Evolutionary conservation across 106 monocot genomes (phyloP).

Genomic region (Phalaenopsis aphrodite): DNA sequence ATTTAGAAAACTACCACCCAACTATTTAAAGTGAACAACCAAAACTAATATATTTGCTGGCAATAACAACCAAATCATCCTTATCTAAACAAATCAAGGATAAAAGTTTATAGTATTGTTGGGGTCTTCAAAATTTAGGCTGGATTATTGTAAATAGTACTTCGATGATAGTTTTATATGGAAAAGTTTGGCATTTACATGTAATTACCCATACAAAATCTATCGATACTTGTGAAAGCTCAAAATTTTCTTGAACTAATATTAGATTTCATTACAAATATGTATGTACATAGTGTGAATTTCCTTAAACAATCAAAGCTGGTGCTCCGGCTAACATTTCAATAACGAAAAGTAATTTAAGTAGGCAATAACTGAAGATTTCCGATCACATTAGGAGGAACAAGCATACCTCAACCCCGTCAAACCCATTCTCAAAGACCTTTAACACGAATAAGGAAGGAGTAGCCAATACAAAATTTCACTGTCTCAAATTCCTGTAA

Average conservation of each 20-base stretch:
- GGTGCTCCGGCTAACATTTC: neutral
- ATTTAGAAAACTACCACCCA: neutral
- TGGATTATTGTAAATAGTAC: too few relatives aligned
- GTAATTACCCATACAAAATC: too few relatives aligned
- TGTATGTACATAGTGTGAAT: neutral
- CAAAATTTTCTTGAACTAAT: neutral
- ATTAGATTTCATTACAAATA: neutral
- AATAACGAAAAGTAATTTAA: neutral
- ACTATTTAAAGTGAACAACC: neutral
- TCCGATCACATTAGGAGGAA: neutral
- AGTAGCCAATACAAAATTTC: neutral
- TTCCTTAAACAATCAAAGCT: neutral
- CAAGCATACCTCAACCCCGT: neutral
- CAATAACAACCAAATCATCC: neutral
- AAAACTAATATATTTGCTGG: neutral
- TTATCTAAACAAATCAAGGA: neutral
- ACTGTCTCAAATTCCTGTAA: neutral
- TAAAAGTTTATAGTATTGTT: too few relatives aligned
- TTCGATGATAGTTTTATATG: too few relatives aligned
- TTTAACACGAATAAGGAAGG: neutral
- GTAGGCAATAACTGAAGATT: neutral
- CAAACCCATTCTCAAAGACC: neutral
- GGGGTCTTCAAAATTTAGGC: too few relatives aligned
- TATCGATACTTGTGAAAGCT: neutral
- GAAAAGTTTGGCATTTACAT: too few relatives aligned